Base-by-base conservation (phyloP, 352 stramenopile species). In the Pythium scleroteichum region DNA sequence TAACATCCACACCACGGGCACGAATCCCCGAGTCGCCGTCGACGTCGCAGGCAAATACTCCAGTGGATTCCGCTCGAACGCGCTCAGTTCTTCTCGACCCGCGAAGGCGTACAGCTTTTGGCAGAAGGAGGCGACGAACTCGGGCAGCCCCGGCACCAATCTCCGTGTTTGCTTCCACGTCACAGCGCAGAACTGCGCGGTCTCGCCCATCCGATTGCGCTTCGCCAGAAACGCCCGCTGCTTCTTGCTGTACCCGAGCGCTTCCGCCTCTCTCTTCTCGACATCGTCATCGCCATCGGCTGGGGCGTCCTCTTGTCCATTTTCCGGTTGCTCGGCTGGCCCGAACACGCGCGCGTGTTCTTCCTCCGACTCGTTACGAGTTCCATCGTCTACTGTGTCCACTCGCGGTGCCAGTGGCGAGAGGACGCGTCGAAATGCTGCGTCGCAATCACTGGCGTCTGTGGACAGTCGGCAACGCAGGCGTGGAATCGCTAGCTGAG, bases 61-160 rank as follows among this genome's bases (percentile, higher is more conserved):
- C 2, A 9, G 24, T 14, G 83, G 83, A 54, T 90, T 73, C 49
- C 72, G 67, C 49, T 77, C 72, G 44, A 92, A 92, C 17, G 68
- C 72, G 12, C 54, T 51, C 1, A 59, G 72, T 40, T 89, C 75
- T 0, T 50, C 9, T 14, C 63, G 48, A 2, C 81, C 78, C 42
- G 78, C 76, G 39, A 88, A 92, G 1, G 74, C 64, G 39, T 89
- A 92, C 19, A 85, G 72, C 16, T 73, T 66, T 20, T 83, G 71
- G 16, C 59, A 47, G 51, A 81, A 84, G 3, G 62, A 76, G 7
- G 64, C 68, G 33, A 85, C 69, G 33, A 68, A 78, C 20, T 66
- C 35, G 3, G 75, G 57, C 0, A 69, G 48, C 17, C 83, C 83
- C 51, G 81, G 78, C 10, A 85, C 57, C 10, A 90, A 57, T 1